Evolutionary conservation across 2,329 filamentous ascomycete genomes (phyloP), one percentile per base, ranked within the genome.

Genomic region (Tolypocladium album): DNA sequence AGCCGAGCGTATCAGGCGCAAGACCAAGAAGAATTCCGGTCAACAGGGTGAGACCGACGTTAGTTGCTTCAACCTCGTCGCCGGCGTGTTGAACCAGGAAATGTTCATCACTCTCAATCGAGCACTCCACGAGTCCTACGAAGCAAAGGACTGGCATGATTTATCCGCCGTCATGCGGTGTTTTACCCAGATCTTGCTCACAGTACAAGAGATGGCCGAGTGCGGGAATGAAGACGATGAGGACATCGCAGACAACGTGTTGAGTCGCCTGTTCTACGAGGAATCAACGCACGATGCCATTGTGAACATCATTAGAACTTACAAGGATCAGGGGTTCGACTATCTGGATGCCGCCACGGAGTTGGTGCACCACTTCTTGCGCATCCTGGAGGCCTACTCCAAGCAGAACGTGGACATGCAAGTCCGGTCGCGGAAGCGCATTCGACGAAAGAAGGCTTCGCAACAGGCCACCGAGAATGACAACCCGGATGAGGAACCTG

Each of bases 201-300:
- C 92, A 0, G 88, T 97, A 2, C 92, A 96, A 68, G 90, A 95
- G 62, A 97, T 99, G 92, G 80, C 87, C 1, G 85, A 89, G 55
- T 94, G 90, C 1, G 82, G 84, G 0, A 82, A 90, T 38, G 92
- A 97, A 63, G 92, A 97, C n/a, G 90, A 99, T 65, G 89, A 96
- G 69, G 94, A 97, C 67, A 97, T 99, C 71, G 93, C 94, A 0
- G 93, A 99, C 71, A 99, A 99, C 67, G 97, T 96, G 15, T 85
- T 96, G 58, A 95, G 89, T 67, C 90, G 93, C 62, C 90, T 99
- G n/a, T 99, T 99, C 72, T 99, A 99, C 75, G 94, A 99, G 73
- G 92, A 97, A 69, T 85, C 90, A 0, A 97, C 92, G 0, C 92
- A 99, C 68, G 93, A 99, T 63, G 82, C 89, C 31, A 84, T 99